phyloP scores from a whole-genome alignment of 768 basidiomycete genomes.

The Cantharellus anzutake region DNA sequence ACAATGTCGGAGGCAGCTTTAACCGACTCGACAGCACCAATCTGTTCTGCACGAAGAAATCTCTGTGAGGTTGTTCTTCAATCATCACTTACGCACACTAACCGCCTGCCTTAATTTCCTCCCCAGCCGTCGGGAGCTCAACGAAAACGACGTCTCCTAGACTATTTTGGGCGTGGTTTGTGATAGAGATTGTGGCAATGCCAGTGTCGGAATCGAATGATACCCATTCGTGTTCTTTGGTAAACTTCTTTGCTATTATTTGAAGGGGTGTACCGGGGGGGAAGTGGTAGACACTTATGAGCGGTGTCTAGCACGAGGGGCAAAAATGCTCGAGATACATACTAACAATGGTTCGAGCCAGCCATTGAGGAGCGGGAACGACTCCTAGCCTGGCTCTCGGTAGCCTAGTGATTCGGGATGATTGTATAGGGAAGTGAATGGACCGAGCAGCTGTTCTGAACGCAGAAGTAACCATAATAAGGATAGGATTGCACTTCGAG shows the following conservation, averaged over 20 bases:
- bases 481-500: too few species aligned
- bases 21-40: constrained; percentile 90
- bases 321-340: not conserved
- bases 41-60: constrained; percentile 32
- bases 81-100: constrained; percentile 15
- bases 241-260: constrained; percentile 51
- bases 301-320: not conserved
- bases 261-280: not conserved
- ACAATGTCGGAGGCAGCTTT: constrained; percentile 95
- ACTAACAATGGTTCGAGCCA: not conserved
- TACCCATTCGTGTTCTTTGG: constrained; percentile 76
- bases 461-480: too few species aligned
- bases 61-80: not conserved
- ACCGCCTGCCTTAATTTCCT: constrained; percentile 56
- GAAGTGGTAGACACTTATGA: not conserved
- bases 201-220: constrained; percentile 57
- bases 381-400: not conserved
- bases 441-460: too few species aligned
- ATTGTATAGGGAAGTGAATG: too few species aligned
- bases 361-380: not conserved
- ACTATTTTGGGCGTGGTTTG: constrained; percentile 77
- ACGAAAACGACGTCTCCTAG: constrained; percentile 97
- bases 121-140: constrained; percentile 56
- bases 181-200: constrained; percentile 68
- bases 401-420: too few species aligned